Percentiles rank a stretch among this genome's conserved stretches.
These are phyloP conservation scores for Podaxis carcinomalis DNA, from an alignment of 768 basidiomycete species.

Conservation along the genomic window DNA sequence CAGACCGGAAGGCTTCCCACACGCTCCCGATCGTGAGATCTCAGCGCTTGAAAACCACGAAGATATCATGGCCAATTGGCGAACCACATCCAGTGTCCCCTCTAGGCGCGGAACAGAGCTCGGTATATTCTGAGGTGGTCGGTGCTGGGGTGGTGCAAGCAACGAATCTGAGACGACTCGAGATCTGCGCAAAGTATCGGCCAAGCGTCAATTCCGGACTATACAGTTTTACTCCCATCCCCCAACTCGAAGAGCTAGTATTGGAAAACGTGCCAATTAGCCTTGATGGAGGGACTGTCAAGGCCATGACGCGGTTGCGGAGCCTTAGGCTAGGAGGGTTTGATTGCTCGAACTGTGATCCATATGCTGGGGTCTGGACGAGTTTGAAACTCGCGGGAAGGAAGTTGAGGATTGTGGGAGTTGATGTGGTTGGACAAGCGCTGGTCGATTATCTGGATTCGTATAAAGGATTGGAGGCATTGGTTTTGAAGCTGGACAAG, in stretches of 20 bases:
- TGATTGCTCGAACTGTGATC: slow-evolving; percentile 1
- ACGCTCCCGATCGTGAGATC: not conserved
- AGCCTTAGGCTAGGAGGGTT: not conserved
- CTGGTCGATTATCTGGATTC: slow-evolving; percentile 4
- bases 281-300: not conserved
- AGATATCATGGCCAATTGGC: slow-evolving; percentile 3
- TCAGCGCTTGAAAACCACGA: not conserved
- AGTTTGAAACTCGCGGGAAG: not conserved
- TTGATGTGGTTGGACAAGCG: slow-evolving; percentile 1
- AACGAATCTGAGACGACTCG: not conserved
- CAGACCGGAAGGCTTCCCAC: not conserved
- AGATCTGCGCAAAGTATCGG: not conserved
- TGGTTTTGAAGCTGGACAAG: not conserved
- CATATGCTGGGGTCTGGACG: not conserved
- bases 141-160: not conserved
- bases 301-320: not conserved
- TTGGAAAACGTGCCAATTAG: slow-evolving; percentile 1
- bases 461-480: not conserved
- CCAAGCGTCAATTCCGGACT: not conserved
- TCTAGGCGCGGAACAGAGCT: not conserved
- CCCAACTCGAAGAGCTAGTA: not conserved
- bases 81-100: not conserved
- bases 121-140: not conserved
- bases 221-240: not conserved
- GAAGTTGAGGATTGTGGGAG: not conserved